Conservation (phyloP, 805 yeast genomes). For the Kluyveromyces nonfermentans region DNA sequence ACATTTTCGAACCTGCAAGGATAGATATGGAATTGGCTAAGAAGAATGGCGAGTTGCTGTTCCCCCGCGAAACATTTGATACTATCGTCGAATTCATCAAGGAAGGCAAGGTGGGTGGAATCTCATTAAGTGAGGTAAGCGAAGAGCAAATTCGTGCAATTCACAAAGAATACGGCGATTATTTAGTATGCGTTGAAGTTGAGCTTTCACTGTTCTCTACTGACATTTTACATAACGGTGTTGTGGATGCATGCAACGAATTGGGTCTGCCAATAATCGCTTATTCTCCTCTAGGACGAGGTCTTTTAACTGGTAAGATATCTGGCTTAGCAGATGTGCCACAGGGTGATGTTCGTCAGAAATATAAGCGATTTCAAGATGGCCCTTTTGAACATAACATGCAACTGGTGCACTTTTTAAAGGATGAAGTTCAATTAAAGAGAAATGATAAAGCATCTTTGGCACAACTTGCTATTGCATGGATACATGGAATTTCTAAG, state of each 20-base stretch:
- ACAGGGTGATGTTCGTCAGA: slow-evolving; percentile 44
- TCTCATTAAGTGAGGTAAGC: slow-evolving; percentile 67
- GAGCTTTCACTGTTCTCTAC: slow-evolving; percentile 69
- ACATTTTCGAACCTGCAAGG: slow-evolving; percentile 66
- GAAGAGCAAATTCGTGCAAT: slow-evolving; percentile 56
- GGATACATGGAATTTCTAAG: slow-evolving; percentile 39
- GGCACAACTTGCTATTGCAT: slow-evolving; percentile 66
- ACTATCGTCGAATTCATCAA: slow-evolving; percentile 51
- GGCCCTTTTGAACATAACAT: slow-evolving; percentile 50
- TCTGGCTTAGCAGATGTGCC: slow-evolving; percentile 40
- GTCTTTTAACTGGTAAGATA: slow-evolving; percentile 59
- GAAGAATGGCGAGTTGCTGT: slow-evolving; percentile 18
- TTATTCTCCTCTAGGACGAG: slow-evolving; percentile 79
- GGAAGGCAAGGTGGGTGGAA: slow-evolving; percentile 56
- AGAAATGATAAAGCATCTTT: slow-evolving; percentile 42
- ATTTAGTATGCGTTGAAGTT: slow-evolving; percentile 62
- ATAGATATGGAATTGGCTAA: slow-evolving; percentile 35
- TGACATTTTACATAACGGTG: slow-evolving; percentile 53
- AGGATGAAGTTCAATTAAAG: slow-evolving; percentile 37
- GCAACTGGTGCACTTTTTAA: slow-evolving; percentile 38
- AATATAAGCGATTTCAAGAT: slow-evolving; percentile 47
- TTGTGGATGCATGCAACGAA: slow-evolving; percentile 49
- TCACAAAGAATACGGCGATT: slow-evolving; percentile 36
- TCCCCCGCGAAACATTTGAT: slow-evolving; percentile 45
- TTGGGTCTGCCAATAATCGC: slow-evolving; percentile 58